Evolutionary conservation across 2,329 filamentous ascomycete genomes (phyloP).

Genomic region (Clonostachys chloroleuca): DNA sequence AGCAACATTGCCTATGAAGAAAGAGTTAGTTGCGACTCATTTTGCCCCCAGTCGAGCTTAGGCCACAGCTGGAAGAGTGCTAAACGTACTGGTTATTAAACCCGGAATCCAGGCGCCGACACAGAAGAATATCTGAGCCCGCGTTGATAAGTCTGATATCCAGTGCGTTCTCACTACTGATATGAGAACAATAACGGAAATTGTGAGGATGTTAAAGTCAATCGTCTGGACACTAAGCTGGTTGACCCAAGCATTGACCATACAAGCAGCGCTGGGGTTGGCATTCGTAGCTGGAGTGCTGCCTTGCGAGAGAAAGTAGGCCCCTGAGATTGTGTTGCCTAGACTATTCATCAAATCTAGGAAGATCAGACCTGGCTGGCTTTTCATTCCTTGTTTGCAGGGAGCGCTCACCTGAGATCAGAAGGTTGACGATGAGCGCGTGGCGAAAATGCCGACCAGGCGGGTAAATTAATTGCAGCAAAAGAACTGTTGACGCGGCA

Average conservation of each 20-base stretch:
- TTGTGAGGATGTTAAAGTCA: slow-evolving; percentile 4
- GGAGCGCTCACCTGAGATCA: slow-evolving; percentile 3
- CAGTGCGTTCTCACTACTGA: slow-evolving; percentile 2
- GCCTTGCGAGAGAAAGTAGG: slow-evolving; percentile 1
- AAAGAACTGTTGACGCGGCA: slow-evolving; percentile 5
- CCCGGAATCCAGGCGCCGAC: slow-evolving; percentile 2
- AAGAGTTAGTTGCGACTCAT: neutral
- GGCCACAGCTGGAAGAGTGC: neutral
- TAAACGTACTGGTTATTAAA: slow-evolving; percentile 3
- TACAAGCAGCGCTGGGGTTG: slow-evolving; percentile 1
- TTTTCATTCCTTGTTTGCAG: neutral
- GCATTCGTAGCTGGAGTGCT: slow-evolving; percentile 1
- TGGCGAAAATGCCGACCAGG: slow-evolving; percentile 4
- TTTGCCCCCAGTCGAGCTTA: neutral
- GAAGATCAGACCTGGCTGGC: neutral
- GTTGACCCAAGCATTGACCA: slow-evolving; percentile 4
- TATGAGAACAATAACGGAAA: slow-evolving; percentile 1
- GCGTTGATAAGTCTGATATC: neutral
- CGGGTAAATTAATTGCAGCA: slow-evolving; percentile 4
- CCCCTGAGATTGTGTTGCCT: slow-evolving; percentile 3
- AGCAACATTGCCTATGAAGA: slow-evolving; percentile 1
- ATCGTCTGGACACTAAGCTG: slow-evolving; percentile 2
- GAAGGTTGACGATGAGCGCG: slow-evolving; percentile 3
- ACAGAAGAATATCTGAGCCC: slow-evolving; percentile 2
- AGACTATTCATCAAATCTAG: slow-evolving; percentile 7